Percentiles rank a stretch among this genome's conserved stretches.
These are phyloP conservation scores for Tetratostichococcus sp. DNA, from an alignment of 139 green algal genomes.

Conservation along the genomic window DNA sequence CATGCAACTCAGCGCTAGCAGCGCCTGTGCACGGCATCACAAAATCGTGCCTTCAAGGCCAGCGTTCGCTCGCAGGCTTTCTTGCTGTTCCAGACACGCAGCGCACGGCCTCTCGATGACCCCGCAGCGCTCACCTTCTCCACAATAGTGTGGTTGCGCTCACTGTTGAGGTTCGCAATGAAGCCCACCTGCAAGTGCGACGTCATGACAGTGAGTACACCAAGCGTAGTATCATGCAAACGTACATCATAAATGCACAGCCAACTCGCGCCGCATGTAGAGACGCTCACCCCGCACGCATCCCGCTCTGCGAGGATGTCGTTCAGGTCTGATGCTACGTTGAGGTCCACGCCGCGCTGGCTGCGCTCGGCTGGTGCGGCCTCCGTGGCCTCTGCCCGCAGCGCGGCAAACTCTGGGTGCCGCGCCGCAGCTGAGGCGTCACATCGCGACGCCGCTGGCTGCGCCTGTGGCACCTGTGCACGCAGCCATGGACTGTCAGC, in stretches of 20 bases:
- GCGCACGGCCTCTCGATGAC: too few species aligned
- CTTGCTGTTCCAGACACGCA: too few species aligned
- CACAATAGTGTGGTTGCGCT: constrained; percentile 86
- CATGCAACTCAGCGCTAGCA: constrained; percentile 96
- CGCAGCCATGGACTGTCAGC: too few species aligned
- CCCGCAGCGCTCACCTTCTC: too few species aligned
- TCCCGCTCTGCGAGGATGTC: constrained; percentile 88
- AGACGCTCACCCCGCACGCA: constrained; percentile 85
- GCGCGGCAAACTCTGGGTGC: not conserved
- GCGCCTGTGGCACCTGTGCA: not conserved
- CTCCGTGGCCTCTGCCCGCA: not conserved
- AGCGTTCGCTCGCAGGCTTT: too few species aligned
- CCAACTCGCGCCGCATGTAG: not conserved
- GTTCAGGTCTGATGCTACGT: constrained; percentile 74
- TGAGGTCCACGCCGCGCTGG: not conserved
- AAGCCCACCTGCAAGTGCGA: constrained; percentile 79
- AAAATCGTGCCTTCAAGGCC: too few species aligned
- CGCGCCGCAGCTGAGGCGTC: not conserved
- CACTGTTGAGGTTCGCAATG: constrained; percentile 89
- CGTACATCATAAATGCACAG: too few species aligned
- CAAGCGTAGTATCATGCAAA: too few species aligned
- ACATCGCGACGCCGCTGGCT: not conserved
- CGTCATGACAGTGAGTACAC: not conserved
- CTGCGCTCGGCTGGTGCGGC: not conserved
- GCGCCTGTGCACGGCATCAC: constrained; percentile 65